A percentile compares a stretch with the other conserved stretches of the same genome.
These are phyloP conservation scores for Cryphonectria nitschkei DNA, from an alignment of 2,329 filamentous ascomycete genomes.

Conservation along the genomic window DNA sequence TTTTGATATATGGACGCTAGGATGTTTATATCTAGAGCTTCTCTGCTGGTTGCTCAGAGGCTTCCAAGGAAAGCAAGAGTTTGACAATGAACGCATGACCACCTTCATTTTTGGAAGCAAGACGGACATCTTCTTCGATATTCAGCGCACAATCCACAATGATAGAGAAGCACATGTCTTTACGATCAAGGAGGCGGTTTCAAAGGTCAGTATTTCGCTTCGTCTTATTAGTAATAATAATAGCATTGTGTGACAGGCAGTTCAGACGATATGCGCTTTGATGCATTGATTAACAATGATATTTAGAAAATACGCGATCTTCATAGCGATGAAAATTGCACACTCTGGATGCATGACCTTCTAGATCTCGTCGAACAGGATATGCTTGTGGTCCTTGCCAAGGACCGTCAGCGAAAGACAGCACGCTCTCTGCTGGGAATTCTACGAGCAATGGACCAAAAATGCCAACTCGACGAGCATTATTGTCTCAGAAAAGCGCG, in stretches of 20 bases:
- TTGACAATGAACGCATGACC: neutral
- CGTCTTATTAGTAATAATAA: neutral
- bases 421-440: neutral
- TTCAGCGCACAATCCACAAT: neutral
- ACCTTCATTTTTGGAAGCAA: constrained; percentile 12
- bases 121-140: constrained; percentile 14
- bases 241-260: neutral
- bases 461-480: neutral
- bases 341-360: constrained; percentile 6
- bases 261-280: neutral
- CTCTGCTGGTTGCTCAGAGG: constrained; percentile 35
- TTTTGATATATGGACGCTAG: constrained; percentile 38
- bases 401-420: neutral
- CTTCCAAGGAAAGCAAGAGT: neutral
- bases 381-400: constrained; percentile 13
- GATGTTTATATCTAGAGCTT: constrained; percentile 37
- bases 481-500: constrained; percentile 5
- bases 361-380: constrained; percentile 3
- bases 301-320: constrained; percentile 17
- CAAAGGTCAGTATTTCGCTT: neutral
- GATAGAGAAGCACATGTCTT: neutral
- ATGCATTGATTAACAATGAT: neutral
- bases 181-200: constrained; percentile 17
- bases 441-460: neutral
- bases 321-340: neutral